Percentiles rank a stretch among this genome's conserved stretches.
phyloP scores from a whole-genome alignment of 768 basidiomycete species.

The Fistulinella prunicolor region DNA sequence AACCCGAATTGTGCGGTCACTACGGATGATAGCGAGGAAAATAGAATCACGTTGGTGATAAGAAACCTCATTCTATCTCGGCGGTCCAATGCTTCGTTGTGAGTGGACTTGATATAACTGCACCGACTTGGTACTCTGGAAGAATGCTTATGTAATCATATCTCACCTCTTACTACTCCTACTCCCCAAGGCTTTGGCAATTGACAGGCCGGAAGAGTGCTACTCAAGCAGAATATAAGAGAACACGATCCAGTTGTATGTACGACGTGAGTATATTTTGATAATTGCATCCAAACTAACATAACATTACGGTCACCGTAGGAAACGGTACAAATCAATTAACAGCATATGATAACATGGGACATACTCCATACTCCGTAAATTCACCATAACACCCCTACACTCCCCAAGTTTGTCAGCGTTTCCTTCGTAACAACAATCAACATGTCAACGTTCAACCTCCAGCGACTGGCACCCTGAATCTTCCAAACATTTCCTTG shows the following conservation, averaged over 20 bases:
- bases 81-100: background rate
- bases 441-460: background rate
- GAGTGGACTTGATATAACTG: too few species aligned
- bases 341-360: constrained; percentile 30
- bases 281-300: constrained; percentile 17
- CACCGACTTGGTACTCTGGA: background rate
- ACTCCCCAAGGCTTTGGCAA: too few species aligned
- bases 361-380: constrained; percentile 24
- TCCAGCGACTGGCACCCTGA: too few species aligned
- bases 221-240: too few species aligned
- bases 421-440: constrained; percentile 1
- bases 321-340: constrained; percentile 31
- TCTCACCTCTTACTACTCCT: background rate
- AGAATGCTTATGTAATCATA: constrained; percentile 3
- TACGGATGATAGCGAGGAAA: constrained; percentile 28
- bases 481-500: background rate
- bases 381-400: constrained; percentile 9
- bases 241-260: background rate
- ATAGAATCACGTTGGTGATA: constrained; percentile 8
- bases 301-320: constrained; percentile 28
- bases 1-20: constrained; percentile 71
- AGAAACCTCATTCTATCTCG: constrained; percentile 14
- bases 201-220: too few species aligned
- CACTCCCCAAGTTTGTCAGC: background rate
- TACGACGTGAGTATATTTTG: constrained; percentile 8